A percentile compares a stretch with the other conserved stretches of the same genome.
phyloP scores from a whole-genome alignment of 1,284 basidiomycete genomes.

The Chalciporus sp. region DNA sequence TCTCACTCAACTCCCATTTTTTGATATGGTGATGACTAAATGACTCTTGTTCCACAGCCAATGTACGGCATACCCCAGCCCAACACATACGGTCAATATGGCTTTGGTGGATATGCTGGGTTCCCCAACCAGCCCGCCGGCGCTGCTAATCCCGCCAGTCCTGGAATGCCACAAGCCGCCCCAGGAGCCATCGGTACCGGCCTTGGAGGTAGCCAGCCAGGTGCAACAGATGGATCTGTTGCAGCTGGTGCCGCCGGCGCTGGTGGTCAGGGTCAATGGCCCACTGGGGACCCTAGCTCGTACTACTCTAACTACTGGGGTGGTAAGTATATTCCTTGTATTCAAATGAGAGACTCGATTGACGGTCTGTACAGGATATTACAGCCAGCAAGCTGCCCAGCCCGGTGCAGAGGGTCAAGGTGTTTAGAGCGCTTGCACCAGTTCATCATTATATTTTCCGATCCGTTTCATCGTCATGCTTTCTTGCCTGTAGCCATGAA shows the following conservation, averaged over 20 bases:
- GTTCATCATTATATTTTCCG: slow-evolving; percentile 31
- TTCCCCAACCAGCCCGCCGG: slow-evolving; percentile 61
- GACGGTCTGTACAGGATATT: slow-evolving; percentile 59
- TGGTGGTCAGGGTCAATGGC: slow-evolving; percentile 72
- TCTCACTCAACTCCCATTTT: slow-evolving; percentile 6
- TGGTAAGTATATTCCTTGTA: slow-evolving; percentile 48
- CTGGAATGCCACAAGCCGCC: slow-evolving; percentile 68
- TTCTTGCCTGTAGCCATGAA: slow-evolving; percentile 39
- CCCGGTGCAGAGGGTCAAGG: slow-evolving; percentile 66
- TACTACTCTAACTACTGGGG: slow-evolving; percentile 87
- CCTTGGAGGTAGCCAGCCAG: slow-evolving; percentile 54
- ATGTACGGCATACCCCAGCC: slow-evolving; percentile 89
- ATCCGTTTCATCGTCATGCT: slow-evolving; percentile 26
- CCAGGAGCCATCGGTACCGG: slow-evolving; percentile 55
- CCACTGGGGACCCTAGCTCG: slow-evolving; percentile 65
- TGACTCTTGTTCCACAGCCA: slow-evolving; percentile 47
- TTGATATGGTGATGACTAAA: background rate
- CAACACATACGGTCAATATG: slow-evolving; percentile 77
- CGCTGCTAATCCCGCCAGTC: slow-evolving; percentile 52
- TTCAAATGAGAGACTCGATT: slow-evolving; percentile 6
- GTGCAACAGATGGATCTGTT: slow-evolving; percentile 57
- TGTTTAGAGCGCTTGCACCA: slow-evolving; percentile 44
- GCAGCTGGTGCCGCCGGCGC: slow-evolving; percentile 48
- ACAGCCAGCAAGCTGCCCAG: slow-evolving; percentile 69
- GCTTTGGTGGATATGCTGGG: slow-evolving; percentile 72